A percentile compares a stretch with the other conserved stretches of the same genome.
These are phyloP conservation scores for Actinomortierella ambigua DNA, from an alignment of 371 early-diverging fungal species.

Conservation along the genomic window DNA sequence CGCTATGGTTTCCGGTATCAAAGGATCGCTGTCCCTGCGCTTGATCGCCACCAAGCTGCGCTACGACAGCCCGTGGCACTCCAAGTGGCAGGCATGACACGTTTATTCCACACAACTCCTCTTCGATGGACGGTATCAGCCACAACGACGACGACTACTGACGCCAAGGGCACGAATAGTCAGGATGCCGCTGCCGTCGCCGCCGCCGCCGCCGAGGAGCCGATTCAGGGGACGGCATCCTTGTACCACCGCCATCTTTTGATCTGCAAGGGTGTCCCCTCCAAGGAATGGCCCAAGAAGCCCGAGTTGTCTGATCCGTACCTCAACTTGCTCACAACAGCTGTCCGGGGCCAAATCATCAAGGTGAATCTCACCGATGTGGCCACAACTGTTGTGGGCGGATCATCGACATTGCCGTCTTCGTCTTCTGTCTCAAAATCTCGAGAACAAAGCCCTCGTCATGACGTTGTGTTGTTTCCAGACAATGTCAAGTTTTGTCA, in stretches of 20 bases:
- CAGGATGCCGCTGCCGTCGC: neutral
- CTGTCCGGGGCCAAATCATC: slow-evolving; percentile 35
- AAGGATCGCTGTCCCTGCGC: too few species aligned
- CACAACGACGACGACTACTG: too few species aligned
- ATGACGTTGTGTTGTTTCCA: slow-evolving; percentile 39
- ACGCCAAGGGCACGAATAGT: too few species aligned
- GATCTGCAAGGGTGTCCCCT: slow-evolving; percentile 32
- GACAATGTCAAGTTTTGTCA: slow-evolving; percentile 31
- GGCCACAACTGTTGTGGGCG: neutral
- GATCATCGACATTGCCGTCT: neutral
- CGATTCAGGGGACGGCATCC: slow-evolving; percentile 35
- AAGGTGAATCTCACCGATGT: slow-evolving; percentile 34
- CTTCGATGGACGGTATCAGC: too few species aligned
- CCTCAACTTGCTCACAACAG: slow-evolving; percentile 25
- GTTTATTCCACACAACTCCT: too few species aligned
- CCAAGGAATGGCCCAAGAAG: slow-evolving; percentile 30
- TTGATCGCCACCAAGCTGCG: too few species aligned
- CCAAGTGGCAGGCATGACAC: too few species aligned
- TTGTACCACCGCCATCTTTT: slow-evolving; percentile 32
- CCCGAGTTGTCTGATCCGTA: slow-evolving; percentile 41
- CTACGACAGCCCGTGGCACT: too few species aligned
- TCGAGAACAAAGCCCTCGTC: slow-evolving; percentile 19
- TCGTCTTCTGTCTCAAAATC: neutral
- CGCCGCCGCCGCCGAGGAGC: slow-evolving; percentile 13
- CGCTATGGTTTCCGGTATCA: too few species aligned